Evolutionary conservation across 371 early-diverging fungal genomes (phyloP).

Genomic region (Mortierella sp.): DNA sequence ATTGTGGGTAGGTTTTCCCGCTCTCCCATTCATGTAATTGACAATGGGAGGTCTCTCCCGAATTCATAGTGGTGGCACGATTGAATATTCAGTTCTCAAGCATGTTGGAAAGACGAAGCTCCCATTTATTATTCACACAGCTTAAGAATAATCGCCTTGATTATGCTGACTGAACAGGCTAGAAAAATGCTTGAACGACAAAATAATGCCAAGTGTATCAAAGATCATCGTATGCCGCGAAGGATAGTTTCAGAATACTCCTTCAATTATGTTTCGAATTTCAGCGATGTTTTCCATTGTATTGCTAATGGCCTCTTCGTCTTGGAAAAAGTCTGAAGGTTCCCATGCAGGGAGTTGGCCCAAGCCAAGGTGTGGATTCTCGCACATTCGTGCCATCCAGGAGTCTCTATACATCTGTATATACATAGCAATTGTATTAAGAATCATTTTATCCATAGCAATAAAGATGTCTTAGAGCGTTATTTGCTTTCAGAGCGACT

Average conservation of each 20-base stretch:
- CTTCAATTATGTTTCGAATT: constrained; percentile 21
- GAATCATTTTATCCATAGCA: not conserved
- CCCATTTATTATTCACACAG: not conserved
- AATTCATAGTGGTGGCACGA: no score
- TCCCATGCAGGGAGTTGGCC: constrained; percentile 40
- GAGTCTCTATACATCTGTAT: constrained; percentile 43
- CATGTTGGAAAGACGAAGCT: no score
- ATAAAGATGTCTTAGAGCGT: no score
- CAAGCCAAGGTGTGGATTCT: constrained; percentile 38
- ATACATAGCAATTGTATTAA: not conserved
- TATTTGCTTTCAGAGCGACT: not conserved
- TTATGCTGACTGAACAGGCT: not conserved
- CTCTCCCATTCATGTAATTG: not conserved
- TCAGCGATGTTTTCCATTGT: constrained; percentile 31
- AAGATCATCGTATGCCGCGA: not conserved
- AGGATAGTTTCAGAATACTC: constrained; percentile 2
- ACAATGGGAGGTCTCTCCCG: no score
- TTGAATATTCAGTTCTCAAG: no score
- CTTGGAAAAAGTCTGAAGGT: constrained; percentile 41
- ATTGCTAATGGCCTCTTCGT: constrained; percentile 30
- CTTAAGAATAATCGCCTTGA: not conserved
- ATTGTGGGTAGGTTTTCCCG: not conserved
- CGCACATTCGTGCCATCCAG: constrained; percentile 40
- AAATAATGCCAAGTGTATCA: no score
- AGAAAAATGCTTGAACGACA: not conserved